These are phyloP conservation scores for Plasmodium yoelii DNA, from an alignment of 169 alveolate species.

Conservation along the genomic window DNA sequence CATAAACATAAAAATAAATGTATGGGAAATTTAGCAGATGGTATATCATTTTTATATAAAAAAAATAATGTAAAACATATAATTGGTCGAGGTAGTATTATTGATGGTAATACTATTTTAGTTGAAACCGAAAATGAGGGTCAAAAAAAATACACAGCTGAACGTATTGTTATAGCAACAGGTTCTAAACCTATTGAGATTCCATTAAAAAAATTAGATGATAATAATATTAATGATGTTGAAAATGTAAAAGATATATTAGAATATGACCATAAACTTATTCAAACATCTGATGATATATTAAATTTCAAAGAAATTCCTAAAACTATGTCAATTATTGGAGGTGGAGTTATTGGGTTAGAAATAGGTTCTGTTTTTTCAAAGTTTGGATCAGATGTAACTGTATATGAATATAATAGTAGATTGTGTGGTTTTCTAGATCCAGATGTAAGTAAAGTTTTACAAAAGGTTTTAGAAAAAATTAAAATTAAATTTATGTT, in stretches of 20 bases:
- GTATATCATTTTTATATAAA: constrained; percentile 94
- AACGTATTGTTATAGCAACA: constrained; percentile 88
- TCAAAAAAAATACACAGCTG: constrained; percentile 57
- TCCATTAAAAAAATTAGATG: constrained; percentile 90
- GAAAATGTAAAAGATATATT: constrained; percentile 90
- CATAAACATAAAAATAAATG: constrained; percentile 88
- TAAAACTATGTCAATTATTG: constrained; percentile 93
- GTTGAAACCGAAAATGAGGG: constrained; percentile 26
- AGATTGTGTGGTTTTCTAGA: constrained; percentile 88
- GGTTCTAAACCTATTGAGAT: constrained; percentile 94
- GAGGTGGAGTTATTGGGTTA: constrained; percentile 99
- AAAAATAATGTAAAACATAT: constrained; percentile 93
- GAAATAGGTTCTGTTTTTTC: constrained; percentile 96
- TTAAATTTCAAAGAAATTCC: constrained; percentile 89
- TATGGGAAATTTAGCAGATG: constrained; percentile 91
- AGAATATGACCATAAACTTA: constrained; percentile 73
- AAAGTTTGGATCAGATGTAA: constrained; percentile 92
- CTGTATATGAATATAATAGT: constrained; percentile 83
- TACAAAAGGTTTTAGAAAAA: constrained; percentile 87
- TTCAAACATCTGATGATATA: constrained; percentile 83
- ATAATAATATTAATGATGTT: constrained; percentile 79
- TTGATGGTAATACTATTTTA: constrained; percentile 33
- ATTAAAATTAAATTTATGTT: constrained; percentile 82
- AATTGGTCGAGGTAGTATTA: constrained; percentile 84
- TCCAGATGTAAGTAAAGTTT: constrained; percentile 88